Base-by-base conservation (phyloP, 257 asterid genomes). In the Vinca minor region DNA sequence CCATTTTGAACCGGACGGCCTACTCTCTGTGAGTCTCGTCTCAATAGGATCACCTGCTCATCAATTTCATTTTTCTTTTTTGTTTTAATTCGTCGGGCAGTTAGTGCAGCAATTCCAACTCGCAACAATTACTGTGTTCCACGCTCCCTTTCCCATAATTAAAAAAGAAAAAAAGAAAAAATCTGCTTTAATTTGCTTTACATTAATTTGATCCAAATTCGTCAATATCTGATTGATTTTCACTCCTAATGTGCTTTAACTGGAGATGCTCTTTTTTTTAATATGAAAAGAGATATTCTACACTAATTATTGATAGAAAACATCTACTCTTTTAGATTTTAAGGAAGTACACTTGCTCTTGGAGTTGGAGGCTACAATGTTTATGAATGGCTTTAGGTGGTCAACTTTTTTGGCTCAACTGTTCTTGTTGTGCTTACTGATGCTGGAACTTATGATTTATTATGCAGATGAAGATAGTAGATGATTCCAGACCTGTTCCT, bases 1-100 rank as follows among this genome's bases (percentile, higher is more conserved):
- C 71, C 94, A 81, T 74, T 93, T 84, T 79, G 79, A 83, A 76
- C 79, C 83, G 63, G 87, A 87, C 46, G 99, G 95, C 32, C 95
- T 76, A 68, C 83, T 87, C 39, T 77, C 78, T 4, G 99, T 93
- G 67, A 78, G 88, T 68, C 41, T 56, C 15, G 62, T 56, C 26
- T 56, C 45, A 21, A 15, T 46, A 1, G 10, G n/a, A 13, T 60
- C 34, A 13, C 20, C 2, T 21, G 34, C 49, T 36, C 46, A 34
- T 20, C 18, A 59, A 13, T 59, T 31, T 12, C 26, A 12, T 12
- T n/a, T 12, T 35, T 26, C n/a, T n/a, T n/a, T n/a, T n/a, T n/a
- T n/a, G n/a, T n/a, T n/a, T n/a, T n/a, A n/a, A n/a, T n/a, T n/a
- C n/a, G n/a, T n/a, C n/a, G n/a, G n/a, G n/a, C n/a, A n/a, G n/a